Evolutionary conservation across 2,329 filamentous ascomycete genomes (phyloP).

Genomic region (Keithomyces neogunnii): DNA sequence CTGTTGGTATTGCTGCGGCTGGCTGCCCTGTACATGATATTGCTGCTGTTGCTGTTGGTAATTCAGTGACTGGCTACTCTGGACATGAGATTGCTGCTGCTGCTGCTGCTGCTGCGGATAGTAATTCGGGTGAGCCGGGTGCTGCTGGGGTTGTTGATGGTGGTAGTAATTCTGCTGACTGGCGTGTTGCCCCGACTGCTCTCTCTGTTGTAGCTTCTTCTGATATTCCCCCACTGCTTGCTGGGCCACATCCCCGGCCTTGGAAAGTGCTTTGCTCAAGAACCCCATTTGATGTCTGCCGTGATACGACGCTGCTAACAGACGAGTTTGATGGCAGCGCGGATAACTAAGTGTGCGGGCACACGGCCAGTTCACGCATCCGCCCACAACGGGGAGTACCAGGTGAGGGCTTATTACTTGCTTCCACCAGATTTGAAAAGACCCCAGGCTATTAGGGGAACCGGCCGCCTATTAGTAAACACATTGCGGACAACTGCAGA

Average conservation of each 20-base stretch:
- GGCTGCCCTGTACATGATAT: not conserved
- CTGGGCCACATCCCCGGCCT: slow-evolving; percentile 15
- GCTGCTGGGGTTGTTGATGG: not conserved
- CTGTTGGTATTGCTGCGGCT: slow-evolving; percentile 1
- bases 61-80: not conserved
- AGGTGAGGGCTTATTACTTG: too few relatives aligned
- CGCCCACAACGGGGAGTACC: too few relatives aligned
- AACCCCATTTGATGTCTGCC: slow-evolving; percentile 12
- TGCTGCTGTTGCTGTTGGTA: slow-evolving; percentile 3
- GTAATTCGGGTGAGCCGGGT: too few relatives aligned
- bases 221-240: slow-evolving; percentile 14
- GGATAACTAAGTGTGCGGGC: too few relatives aligned
- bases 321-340: not conserved
- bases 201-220: slow-evolving; percentile 8
- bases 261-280: slow-evolving; percentile 14
- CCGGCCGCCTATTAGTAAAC: too few relatives aligned
- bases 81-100: not conserved
- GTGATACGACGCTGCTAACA: not conserved
- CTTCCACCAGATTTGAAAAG: too few relatives aligned
- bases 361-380: too few relatives aligned
- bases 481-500: too few relatives aligned
- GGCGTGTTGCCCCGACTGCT: not conserved
- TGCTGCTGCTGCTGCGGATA: not conserved
- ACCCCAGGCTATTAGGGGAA: too few relatives aligned
- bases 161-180: not conserved